These are phyloP conservation scores for Calonectria pteridis DNA, from an alignment of 2,329 filamentous ascomycete species.

Conservation along the genomic window DNA sequence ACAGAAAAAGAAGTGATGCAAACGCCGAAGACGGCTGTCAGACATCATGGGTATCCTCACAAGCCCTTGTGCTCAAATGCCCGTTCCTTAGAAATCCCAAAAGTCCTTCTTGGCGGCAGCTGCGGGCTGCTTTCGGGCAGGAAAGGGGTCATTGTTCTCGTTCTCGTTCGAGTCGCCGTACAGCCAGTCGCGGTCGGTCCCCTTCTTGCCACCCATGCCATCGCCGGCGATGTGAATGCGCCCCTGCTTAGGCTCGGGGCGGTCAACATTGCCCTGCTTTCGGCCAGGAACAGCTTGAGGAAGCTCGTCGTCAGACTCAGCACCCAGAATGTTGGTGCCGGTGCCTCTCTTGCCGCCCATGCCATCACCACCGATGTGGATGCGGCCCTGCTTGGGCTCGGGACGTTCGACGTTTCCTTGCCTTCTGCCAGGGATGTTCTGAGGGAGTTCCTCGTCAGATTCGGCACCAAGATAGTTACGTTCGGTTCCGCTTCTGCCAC, in stretches of 20 bases:
- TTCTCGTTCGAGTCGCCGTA: slow-evolving; percentile 62
- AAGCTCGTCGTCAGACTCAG: slow-evolving; percentile 59
- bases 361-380: slow-evolving; percentile 68
- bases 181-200: slow-evolving; percentile 67
- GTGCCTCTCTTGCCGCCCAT: slow-evolving; percentile 72
- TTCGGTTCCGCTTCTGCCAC: slow-evolving; percentile 66
- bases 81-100: slow-evolving; percentile 60
- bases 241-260: slow-evolving; percentile 32
- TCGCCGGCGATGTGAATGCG: slow-evolving; percentile 65
- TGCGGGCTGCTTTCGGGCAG: slow-evolving; percentile 51
- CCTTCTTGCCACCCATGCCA: slow-evolving; percentile 74
- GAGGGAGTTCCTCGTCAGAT: slow-evolving; percentile 38
- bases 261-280: slow-evolving; percentile 30
- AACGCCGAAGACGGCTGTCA: slow-evolving; percentile 11
- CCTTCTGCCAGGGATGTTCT: slow-evolving; percentile 34
- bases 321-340: slow-evolving; percentile 68
- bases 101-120: slow-evolving; percentile 55
- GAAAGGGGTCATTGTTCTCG: slow-evolving; percentile 42
- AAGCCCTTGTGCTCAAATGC: slow-evolving; percentile 23
- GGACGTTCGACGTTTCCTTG: slow-evolving; percentile 31
- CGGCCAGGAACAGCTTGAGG: slow-evolving; percentile 35
- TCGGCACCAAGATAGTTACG: slow-evolving; percentile 68
- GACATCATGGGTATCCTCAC: slow-evolving; percentile 28
- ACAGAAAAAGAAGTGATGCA: slow-evolving; percentile 19
- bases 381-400: slow-evolving; percentile 38